phyloP scores from a whole-genome alignment of 192 early-diverging fungal species.

The Coemansia furcata region DNA sequence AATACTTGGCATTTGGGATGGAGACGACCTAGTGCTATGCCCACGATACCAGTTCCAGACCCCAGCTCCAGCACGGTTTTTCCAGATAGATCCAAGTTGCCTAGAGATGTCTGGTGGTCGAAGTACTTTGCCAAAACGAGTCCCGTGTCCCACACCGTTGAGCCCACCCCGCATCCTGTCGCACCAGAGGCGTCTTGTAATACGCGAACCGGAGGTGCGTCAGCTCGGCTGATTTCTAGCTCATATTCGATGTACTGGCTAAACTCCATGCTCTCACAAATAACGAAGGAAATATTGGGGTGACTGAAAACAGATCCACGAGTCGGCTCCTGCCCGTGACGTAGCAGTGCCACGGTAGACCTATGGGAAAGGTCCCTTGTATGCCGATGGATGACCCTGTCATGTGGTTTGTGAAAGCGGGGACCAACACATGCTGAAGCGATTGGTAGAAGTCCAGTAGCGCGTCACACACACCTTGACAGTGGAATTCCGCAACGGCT shows the following conservation, averaged over 20 bases:
- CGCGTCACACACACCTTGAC: not conserved
- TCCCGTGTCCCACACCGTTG: slow-evolving; percentile 41
- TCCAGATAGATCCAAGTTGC: slow-evolving; percentile 15
- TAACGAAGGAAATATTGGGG: not conserved
- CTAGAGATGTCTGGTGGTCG: slow-evolving; percentile 12
- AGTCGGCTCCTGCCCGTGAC: not conserved
- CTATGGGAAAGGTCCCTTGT: not conserved
- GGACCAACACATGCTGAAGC: not conserved
- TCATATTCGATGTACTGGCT: slow-evolving; percentile 21
- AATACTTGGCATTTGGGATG: slow-evolving; percentile 23
- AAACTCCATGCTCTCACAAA: slow-evolving; percentile 4
- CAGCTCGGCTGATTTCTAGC: slow-evolving; percentile 17
- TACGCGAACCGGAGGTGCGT: slow-evolving; percentile 15
- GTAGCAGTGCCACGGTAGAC: not conserved
- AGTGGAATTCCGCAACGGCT: not conserved
- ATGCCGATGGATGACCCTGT: not conserved
- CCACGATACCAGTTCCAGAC: slow-evolving; percentile 38
- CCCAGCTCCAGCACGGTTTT: slow-evolving; percentile 42
- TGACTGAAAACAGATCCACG: not conserved
- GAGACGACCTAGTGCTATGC: slow-evolving; percentile 22
- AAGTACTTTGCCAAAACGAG: slow-evolving; percentile 41
- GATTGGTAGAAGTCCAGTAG: not conserved
- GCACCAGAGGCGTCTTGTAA: slow-evolving; percentile 32
- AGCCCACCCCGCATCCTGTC: slow-evolving; percentile 23
- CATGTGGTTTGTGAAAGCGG: not conserved